Conservation (phyloP, 2,329 filamentous ascomycete genomes). For the Tolypocladium ophioglossoides region DNA sequence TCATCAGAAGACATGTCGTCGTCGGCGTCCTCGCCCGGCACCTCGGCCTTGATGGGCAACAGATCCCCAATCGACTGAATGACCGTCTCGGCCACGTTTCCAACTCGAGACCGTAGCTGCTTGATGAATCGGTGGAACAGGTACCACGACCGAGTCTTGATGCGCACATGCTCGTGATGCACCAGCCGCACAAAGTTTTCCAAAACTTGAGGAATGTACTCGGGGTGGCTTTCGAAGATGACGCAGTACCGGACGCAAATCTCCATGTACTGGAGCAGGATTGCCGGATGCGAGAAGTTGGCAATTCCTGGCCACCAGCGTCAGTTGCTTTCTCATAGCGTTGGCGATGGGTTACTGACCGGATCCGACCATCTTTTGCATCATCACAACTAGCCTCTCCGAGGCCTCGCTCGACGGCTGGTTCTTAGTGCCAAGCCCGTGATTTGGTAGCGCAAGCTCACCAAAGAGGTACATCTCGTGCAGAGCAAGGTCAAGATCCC, state of each 20-base stretch:
- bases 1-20: slow-evolving; percentile 95
- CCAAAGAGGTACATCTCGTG: slow-evolving; percentile 96
- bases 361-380: slow-evolving; percentile 90
- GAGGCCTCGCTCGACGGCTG: slow-evolving; percentile 70
- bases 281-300: slow-evolving; percentile 78
- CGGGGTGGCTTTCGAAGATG: slow-evolving; percentile 79
- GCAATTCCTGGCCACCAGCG: slow-evolving; percentile 52
- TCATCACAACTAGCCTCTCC: slow-evolving; percentile 79
- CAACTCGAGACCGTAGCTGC: slow-evolving; percentile 72
- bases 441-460: slow-evolving; percentile 81
- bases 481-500: slow-evolving; percentile 85
- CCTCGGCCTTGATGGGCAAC: slow-evolving; percentile 80
- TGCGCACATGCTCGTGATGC: slow-evolving; percentile 77
- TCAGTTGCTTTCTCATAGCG: not conserved
- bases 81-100: slow-evolving; percentile 81
- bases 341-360: slow-evolving; percentile 40
- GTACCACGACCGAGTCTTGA: slow-evolving; percentile 92
- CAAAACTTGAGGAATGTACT: slow-evolving; percentile 74
- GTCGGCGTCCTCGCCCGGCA: slow-evolving; percentile 64
- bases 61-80: slow-evolving; percentile 85
- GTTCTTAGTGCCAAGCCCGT: slow-evolving; percentile 77
- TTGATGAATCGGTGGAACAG: slow-evolving; percentile 89
- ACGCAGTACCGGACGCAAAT: slow-evolving; percentile 89
- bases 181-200: slow-evolving; percentile 87
- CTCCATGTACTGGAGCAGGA: slow-evolving; percentile 96